phyloP scores from a whole-genome alignment of 805 yeast genomes.

The Candida hispaniensis region DNA sequence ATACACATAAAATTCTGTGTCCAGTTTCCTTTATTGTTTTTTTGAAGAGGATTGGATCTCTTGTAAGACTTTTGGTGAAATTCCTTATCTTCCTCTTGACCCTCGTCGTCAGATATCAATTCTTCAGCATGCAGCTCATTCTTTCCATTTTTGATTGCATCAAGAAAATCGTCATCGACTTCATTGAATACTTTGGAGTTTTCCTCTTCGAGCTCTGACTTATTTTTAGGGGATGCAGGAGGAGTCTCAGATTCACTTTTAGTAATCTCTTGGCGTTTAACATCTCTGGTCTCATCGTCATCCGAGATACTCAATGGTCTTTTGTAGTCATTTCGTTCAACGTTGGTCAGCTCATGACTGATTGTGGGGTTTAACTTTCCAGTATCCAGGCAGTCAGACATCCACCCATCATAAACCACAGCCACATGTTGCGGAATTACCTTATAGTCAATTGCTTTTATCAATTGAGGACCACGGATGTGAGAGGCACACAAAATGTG shows the following conservation, averaged over 20 bases:
- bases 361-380: conserved; percentile 2
- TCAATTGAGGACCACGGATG: conserved; percentile 2
- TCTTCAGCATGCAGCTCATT: conserved; percentile 6
- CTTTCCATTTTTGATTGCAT: conserved; percentile 9
- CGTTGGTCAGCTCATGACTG: conserved; percentile 1
- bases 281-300: not conserved
- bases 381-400: conserved; percentile 14
- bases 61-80: conserved; percentile 2
- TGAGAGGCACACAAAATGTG: conserved; percentile 1
- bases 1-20: conserved; percentile 15
- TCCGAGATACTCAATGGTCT: not conserved
- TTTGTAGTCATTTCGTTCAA: conserved; percentile 1
- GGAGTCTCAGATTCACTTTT: conserved; percentile 1
- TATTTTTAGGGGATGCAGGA: conserved; percentile 10
- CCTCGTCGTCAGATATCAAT: conserved; percentile 6
- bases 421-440: not conserved
- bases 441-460: not conserved
- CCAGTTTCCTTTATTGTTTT: conserved; percentile 7
- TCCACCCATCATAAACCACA: conserved; percentile 11
- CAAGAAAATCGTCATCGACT: conserved; percentile 4
- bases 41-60: conserved; percentile 1
- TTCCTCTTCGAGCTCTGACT: not conserved
- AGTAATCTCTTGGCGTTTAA: conserved; percentile 1
- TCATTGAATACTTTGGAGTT: conserved; percentile 1
- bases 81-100: conserved; percentile 1